A percentile compares a stretch with the other conserved stretches of the same genome.
Evolutionary conservation across 768 basidiomycete genomes (phyloP).

Genomic region (Cyclocybe cylindracea): DNA sequence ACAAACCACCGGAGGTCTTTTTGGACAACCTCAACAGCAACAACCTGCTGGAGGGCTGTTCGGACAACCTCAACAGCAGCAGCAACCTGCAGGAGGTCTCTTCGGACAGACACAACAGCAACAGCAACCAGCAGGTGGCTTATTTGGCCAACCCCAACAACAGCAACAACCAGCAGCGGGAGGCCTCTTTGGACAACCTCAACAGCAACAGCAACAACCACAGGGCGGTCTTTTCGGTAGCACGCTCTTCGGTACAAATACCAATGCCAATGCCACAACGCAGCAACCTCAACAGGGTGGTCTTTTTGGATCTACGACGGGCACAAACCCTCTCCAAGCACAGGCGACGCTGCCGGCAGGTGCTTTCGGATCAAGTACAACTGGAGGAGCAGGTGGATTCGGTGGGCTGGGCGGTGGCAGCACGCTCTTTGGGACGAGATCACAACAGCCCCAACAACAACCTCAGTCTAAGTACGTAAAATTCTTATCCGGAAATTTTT

Average conservation of each 20-base stretch:
- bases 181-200: slow-evolving; percentile 13
- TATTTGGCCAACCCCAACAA: slow-evolving; percentile 33
- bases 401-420: slow-evolving; percentile 20
- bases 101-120: slow-evolving; percentile 35
- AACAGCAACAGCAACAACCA: slow-evolving; percentile 18
- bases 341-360: slow-evolving; percentile 32
- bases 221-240: slow-evolving; percentile 17
- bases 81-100: slow-evolving; percentile 20
- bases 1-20: slow-evolving; percentile 22
- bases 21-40: slow-evolving; percentile 29
- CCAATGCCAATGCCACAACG: slow-evolving; percentile 13
- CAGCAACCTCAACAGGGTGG: slow-evolving; percentile 26
- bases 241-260: slow-evolving; percentile 19
- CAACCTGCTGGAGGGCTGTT: slow-evolving; percentile 24
- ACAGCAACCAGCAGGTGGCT: slow-evolving; percentile 29
- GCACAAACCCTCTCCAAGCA: slow-evolving; percentile 27
- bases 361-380: slow-evolving; percentile 21
- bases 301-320: slow-evolving; percentile 22
- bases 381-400: slow-evolving; percentile 12
- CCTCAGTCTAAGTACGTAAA: slow-evolving; percentile 14
- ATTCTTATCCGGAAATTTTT: background rate
- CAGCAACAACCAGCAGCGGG: slow-evolving; percentile 19
- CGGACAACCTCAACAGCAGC: slow-evolving; percentile 29
- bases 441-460: slow-evolving; percentile 32
- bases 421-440: slow-evolving; percentile 31